phyloP scores from a whole-genome alignment of 2,329 filamentous ascomycete genomes.

The Periconia sp. region DNA sequence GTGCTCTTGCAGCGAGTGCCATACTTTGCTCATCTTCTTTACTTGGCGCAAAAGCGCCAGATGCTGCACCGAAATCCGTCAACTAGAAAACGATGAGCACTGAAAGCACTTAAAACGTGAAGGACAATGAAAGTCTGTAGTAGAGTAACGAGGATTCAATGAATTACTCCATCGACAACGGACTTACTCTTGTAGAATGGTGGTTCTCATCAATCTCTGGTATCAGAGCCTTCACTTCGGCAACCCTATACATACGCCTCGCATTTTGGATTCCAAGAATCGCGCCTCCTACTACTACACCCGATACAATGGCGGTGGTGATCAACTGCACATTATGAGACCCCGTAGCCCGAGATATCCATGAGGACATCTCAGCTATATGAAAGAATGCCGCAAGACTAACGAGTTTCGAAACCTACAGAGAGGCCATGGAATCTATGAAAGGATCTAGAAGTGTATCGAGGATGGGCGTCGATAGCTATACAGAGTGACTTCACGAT shows the following conservation, averaged over 20 bases:
- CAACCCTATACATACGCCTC: constrained; percentile 60
- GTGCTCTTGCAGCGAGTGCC: constrained; percentile 64
- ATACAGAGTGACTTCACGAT: constrained; percentile 13
- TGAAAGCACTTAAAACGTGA: not conserved
- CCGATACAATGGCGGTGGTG: constrained; percentile 69
- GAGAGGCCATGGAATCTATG: not conserved
- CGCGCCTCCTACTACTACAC: constrained; percentile 56
- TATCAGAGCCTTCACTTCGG: constrained; percentile 67
- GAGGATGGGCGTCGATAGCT: too few species aligned
- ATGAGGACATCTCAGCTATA: constrained; percentile 50
- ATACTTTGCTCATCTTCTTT: constrained; percentile 65
- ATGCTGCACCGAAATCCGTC: constrained; percentile 65
- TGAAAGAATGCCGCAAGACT: constrained; percentile 2
- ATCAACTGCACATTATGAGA: constrained; percentile 67
- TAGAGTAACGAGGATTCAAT: not conserved
- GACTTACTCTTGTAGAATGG: constrained; percentile 57
- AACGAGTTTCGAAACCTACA: constrained; percentile 3
- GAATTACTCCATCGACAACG: not conserved
- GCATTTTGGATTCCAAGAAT: constrained; percentile 65
- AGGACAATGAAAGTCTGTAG: not conserved
- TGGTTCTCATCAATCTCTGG: constrained; percentile 60
- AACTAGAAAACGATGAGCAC: constrained; percentile 55
- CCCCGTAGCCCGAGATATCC: constrained; percentile 51
- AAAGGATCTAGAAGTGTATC: too few species aligned
- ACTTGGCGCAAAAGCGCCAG: constrained; percentile 46